Percentiles rank a stretch among this genome's conserved stretches.
These are phyloP conservation scores for Leccinum cinnamomeum DNA, from an alignment of 1,284 basidiomycete species.

Conservation along the genomic window DNA sequence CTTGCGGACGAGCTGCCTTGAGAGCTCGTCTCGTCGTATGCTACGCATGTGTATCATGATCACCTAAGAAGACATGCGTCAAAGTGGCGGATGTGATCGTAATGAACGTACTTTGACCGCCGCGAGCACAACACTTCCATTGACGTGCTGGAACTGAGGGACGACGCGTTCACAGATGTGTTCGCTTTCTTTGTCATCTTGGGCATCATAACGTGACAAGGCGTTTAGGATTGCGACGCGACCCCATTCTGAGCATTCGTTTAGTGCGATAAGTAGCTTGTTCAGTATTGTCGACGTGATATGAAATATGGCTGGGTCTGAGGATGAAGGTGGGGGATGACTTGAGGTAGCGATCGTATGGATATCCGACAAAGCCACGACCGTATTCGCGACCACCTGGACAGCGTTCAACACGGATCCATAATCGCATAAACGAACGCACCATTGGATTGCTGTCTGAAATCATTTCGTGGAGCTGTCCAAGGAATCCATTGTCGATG, in stretches of 20 bases:
- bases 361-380: constrained; percentile 93
- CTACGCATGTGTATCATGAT: constrained; percentile 95
- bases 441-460: constrained; percentile 98
- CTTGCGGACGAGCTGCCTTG: constrained; percentile 87
- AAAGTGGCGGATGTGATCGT: constrained; percentile 7
- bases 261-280: constrained; percentile 93
- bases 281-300: constrained; percentile 83
- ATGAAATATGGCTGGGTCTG: constrained; percentile 71
- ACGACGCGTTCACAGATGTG: constrained; percentile 99
- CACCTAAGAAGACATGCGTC: constrained; percentile 51
- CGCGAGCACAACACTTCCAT: constrained; percentile 91
- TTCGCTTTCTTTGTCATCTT: constrained; percentile 92
- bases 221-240: constrained; percentile 91
- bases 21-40: constrained; percentile 83
- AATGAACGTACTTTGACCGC: constrained; percentile 77
- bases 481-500: constrained; percentile 93
- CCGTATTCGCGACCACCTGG: constrained; percentile 94
- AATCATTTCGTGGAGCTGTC: constrained; percentile 87
- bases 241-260: constrained; percentile 99
- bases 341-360: constrained; percentile 62
- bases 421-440: constrained; percentile 25
- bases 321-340: constrained; percentile 51
- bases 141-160: constrained; percentile 97
- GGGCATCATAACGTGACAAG: constrained; percentile 78
- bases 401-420: neutral